A percentile compares a stretch with the other conserved stretches of the same genome.
phyloP scores from a whole-genome alignment of 2,329 filamentous ascomycete species.

The Pyrenophora tritici-repentis region DNA sequence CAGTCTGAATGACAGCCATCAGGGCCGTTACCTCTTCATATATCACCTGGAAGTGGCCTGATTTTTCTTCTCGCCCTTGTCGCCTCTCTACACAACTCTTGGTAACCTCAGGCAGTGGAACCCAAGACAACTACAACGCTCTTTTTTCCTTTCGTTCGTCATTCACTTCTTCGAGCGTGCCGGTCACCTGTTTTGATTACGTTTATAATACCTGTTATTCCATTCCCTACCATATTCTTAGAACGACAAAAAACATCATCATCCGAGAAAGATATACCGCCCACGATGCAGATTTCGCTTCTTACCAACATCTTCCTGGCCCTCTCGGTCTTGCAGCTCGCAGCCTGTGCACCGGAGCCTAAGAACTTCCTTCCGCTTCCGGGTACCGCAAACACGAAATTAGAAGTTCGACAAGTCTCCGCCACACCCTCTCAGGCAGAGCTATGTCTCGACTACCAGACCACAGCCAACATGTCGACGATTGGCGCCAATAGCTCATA shows the following conservation, averaged over 20 bases:
- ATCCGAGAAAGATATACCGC: background rate
- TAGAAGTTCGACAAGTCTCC: constrained; percentile 36
- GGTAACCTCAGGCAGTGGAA: constrained; percentile 28
- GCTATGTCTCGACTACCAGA: constrained; percentile 52
- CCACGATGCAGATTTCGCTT: constrained; percentile 34
- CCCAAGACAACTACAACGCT: constrained; percentile 7
- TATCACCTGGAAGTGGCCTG: constrained; percentile 40
- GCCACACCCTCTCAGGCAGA: constrained; percentile 29
- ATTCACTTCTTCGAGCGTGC: constrained; percentile 33
- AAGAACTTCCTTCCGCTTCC: constrained; percentile 13
- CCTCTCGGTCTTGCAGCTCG: constrained; percentile 31
- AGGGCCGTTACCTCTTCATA: constrained; percentile 32
- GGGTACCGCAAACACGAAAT: constrained; percentile 14
- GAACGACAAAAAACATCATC: background rate
- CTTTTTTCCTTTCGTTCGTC: constrained; percentile 20
- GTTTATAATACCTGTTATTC: constrained; percentile 20
- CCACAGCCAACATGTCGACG: constrained; percentile 55
- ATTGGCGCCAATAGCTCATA: constrained; percentile 54
- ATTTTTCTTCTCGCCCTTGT: constrained; percentile 29
- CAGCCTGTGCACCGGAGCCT: constrained; percentile 18
- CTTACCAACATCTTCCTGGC: constrained; percentile 34
- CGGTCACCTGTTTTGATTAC: constrained; percentile 31
- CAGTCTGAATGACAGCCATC: constrained; percentile 32
- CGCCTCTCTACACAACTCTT: constrained; percentile 22
- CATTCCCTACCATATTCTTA: too few species aligned